Conservation (phyloP, 2,329 filamentous ascomycete species). For the Alternaria tenuissima region DNA sequence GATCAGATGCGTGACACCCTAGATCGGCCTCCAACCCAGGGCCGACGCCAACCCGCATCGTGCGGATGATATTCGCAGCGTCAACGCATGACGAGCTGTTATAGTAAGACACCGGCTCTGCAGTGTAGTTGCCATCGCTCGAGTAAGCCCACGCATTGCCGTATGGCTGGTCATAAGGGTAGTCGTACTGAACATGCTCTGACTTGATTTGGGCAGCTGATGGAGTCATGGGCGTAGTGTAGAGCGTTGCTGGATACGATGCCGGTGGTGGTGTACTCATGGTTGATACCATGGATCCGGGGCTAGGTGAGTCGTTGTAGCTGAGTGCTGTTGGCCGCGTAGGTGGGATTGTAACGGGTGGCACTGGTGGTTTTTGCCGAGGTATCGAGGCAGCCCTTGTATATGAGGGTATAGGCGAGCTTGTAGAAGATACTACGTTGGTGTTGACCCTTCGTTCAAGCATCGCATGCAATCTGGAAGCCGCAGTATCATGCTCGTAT, state of each 20-base stretch:
- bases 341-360: constrained; percentile 33
- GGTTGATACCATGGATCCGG: constrained; percentile 43
- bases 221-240: constrained; percentile 29
- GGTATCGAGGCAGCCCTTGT: constrained; percentile 26
- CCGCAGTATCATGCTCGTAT: constrained; percentile 41
- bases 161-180: constrained; percentile 33
- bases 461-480: constrained; percentile 38
- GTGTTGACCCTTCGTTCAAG: constrained; percentile 42
- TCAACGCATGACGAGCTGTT: constrained; percentile 49
- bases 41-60: constrained; percentile 52
- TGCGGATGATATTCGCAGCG: constrained; percentile 57
- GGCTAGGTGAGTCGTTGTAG: constrained; percentile 41
- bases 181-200: constrained; percentile 35
- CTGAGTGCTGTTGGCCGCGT: constrained; percentile 33
- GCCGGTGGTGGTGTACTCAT: constrained; percentile 42
- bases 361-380: constrained; percentile 27
- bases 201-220: constrained; percentile 34
- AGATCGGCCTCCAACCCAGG: constrained; percentile 52
- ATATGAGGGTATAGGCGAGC: constrained; percentile 25
- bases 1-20: constrained; percentile 48
- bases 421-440: constrained; percentile 29
- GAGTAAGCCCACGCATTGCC: constrained; percentile 35
- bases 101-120: constrained; percentile 32
- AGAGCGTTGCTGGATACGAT: constrained; percentile 32
- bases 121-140: constrained; percentile 24